Evolutionary conservation across 177 flowering plant species (phyloP).

Genomic region (Vitis hybrid): DNA sequence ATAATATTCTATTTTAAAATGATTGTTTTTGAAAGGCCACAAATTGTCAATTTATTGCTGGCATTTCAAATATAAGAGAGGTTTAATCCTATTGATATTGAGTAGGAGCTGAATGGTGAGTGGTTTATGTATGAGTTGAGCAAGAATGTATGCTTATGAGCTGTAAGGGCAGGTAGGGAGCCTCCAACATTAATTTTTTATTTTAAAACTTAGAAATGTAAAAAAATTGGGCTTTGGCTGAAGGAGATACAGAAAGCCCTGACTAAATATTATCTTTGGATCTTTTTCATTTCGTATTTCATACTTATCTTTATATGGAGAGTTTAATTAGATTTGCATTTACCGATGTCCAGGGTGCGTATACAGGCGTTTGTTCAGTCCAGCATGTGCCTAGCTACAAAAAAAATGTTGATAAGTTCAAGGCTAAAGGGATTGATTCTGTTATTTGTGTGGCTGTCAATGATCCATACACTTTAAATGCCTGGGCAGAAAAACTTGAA

Average conservation of each 20-base stretch:
- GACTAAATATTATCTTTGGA: neutral
- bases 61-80: no score
- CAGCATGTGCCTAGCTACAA: slow-evolving; percentile 96
- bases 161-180: no score
- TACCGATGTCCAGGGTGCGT: slow-evolving; percentile 69
- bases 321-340: neutral
- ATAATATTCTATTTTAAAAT: no score
- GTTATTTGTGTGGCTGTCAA: slow-evolving; percentile 91
- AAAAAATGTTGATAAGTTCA: slow-evolving; percentile 77
- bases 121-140: no score
- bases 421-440: slow-evolving; percentile 90
- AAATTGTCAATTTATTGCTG: no score
- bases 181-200: neutral
- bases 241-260: neutral
- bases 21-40: no score
- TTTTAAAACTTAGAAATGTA: neutral
- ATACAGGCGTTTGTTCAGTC: slow-evolving; percentile 86
- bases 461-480: slow-evolving; percentile 90
- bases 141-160: no score
- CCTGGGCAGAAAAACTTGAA: slow-evolving; percentile 88
- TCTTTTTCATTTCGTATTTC: neutral
- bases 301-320: neutral
- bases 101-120: no score
- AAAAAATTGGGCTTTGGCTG: no score
- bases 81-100: no score